Base-by-base conservation (phyloP, 2,329 filamentous ascomycete species). In the Penicillium palitans region DNA sequence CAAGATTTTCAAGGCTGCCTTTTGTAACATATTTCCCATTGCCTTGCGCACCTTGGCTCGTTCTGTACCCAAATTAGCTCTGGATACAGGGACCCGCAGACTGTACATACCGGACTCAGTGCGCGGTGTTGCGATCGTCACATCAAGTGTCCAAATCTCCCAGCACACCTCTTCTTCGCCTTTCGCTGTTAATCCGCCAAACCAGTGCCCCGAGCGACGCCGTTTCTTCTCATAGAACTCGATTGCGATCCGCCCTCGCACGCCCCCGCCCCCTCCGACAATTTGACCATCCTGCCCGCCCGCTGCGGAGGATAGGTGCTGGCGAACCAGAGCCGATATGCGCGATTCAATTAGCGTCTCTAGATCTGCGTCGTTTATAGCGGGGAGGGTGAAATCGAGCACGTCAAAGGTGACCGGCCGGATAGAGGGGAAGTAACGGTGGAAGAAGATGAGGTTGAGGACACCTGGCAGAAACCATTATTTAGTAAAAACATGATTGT, bases 401-500 rank as follows among this genome's bases (percentile, higher is more conserved):
- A 97, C 87, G 72, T 97, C 93, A 78, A 91, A 88, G 63, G 91
- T 92, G 63, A 86, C 85, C 6, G 95, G 93, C 42, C 85, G 81
- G 67, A 97, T 84, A 58, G 91, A 88, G 57, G 91, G 91, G 81
- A 98, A 97, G 84, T 93, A 96, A 71, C 95, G 90, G 80, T 97
- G 93, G 84, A 98, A 98, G 86, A 98, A 99, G 75, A 98, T 97
- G 51, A 93, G 96, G 76, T 97, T 93, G 50, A 98, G 84, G 74
- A 97, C 90, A 63, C 90, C 93, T 96, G 69, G 41, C 46, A 44
- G 29, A 39, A 45, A 40, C 6, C 6, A 52, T 19, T 17, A 15
- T 41, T 41, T 50, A 48, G 45, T 24, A 24, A 12, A 7, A 19
- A n/a, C 5, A n/a, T 8, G 12, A 13, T 13, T 19, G 1, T 9